Base-by-base conservation (phyloP, 495 filamentous ascomycete genomes). In the Saxophila tyrrhenica region DNA sequence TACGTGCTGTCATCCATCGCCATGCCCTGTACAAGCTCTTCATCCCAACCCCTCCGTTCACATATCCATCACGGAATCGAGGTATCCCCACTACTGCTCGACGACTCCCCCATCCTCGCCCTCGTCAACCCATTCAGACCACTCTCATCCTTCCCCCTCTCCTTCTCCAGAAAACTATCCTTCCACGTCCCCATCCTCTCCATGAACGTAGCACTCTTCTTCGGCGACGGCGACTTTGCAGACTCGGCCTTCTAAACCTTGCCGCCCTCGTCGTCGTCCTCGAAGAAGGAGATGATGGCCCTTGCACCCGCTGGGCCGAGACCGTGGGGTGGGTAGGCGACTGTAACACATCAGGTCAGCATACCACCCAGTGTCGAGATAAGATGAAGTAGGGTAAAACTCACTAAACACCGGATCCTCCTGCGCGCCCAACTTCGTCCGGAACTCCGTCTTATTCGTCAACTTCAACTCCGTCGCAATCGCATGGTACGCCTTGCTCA, bases 201-300 rank as follows among this genome's bases (percentile, higher is more conserved):
- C n/a, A n/a, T n/a, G n/a, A n/a, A n/a, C n/a, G n/a, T n/a, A n/a
- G n/a, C n/a, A n/a, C n/a, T n/a, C n/a, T n/a, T n/a, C n/a, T n/a
- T n/a, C n/a, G n/a, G n/a, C n/a, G n/a, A n/a, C n/a, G n/a, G n/a
- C 42, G 20, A 21, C 42, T n/a, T 21, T 9, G 9, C 9, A 8
- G 9, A 9, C 42, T 45, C 42, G 13, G 42, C 19, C 42, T 42
- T 52, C 58, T 60, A 61, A 15, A 61, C 50, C 50, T 57, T 57
- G 29, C 44, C 42, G 23, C 42, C 68, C 54, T 70, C 75, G 35
- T 62, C 48, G 62, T 82, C 79, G 58, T 87, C 84, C 72, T 89
- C 84, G 63, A 91, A 91, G 68, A 92, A 91, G 55, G 83, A 82
- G 67, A 92, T 73, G 52, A 92, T 70, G 2, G 87, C 88, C 60